phyloP scores from a whole-genome alignment of 2,329 filamentous ascomycete species.

The Chrysoporthe deuterocubensis region DNA sequence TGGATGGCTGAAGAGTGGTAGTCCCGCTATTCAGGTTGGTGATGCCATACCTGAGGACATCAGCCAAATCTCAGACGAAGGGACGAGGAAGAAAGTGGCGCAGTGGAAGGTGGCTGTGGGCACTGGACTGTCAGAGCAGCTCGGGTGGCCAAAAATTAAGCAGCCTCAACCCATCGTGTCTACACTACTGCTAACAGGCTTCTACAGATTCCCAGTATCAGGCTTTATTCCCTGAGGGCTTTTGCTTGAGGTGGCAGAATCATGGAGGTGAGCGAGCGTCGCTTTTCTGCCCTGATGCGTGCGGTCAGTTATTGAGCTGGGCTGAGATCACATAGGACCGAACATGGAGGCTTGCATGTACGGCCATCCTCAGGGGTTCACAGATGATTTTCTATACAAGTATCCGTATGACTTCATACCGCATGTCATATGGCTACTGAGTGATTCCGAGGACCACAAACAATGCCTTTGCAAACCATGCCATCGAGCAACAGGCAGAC shows the following conservation, averaged over 20 bases:
- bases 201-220: constrained; percentile 22
- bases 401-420: constrained; percentile 58
- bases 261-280: constrained; percentile 1
- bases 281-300: not conserved
- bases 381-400: constrained; percentile 46
- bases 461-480: constrained; percentile 53
- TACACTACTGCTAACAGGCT: not conserved
- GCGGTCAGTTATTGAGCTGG: not conserved
- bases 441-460: constrained; percentile 49
- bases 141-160: constrained; percentile 25
- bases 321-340: constrained; percentile 6
- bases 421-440: constrained; percentile 57
- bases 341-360: constrained; percentile 22
- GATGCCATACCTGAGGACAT: constrained; percentile 22
- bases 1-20: not conserved
- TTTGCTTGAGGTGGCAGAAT: constrained; percentile 24
- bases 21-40: constrained; percentile 8
- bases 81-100: constrained; percentile 16
- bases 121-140: constrained; percentile 24
- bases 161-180: not conserved
- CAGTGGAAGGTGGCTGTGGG: constrained; percentile 26
- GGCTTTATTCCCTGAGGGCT: constrained; percentile 23
- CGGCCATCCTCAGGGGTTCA: constrained; percentile 23
- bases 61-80: constrained; percentile 13
- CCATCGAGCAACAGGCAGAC: constrained; percentile 25